Evolutionary conservation across 2,329 filamentous ascomycete species (phyloP).

Genomic region (Cladosporium sp.): DNA sequence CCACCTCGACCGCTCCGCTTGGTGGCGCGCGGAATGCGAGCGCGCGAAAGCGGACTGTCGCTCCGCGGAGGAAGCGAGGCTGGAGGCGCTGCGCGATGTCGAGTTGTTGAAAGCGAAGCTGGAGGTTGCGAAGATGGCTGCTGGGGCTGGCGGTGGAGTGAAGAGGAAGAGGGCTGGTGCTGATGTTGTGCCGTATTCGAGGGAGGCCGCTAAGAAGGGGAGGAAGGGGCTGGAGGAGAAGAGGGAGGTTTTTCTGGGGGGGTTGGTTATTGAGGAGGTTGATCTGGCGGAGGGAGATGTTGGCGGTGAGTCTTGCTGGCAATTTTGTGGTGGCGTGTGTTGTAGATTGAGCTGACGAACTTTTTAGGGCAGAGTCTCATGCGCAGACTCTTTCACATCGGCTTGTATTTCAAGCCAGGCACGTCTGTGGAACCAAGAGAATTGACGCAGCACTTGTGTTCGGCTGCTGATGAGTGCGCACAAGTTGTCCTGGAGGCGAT

Average conservation of each 20-base stretch:
- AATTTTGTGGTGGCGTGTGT: too few relatives aligned
- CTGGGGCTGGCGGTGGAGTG: slow-evolving; percentile 22
- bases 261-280: slow-evolving; percentile 8
- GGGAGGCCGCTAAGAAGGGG: slow-evolving; percentile 29
- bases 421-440: slow-evolving; percentile 24
- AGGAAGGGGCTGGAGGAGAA: slow-evolving; percentile 25
- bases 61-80: slow-evolving; percentile 26
- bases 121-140: slow-evolving; percentile 22
- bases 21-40: slow-evolving; percentile 40
- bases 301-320: slow-evolving; percentile 6
- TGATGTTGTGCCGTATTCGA: slow-evolving; percentile 30
- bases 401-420: slow-evolving; percentile 30
- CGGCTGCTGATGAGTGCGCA: neutral
- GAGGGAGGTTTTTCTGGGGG: slow-evolving; percentile 15
- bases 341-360: too few relatives aligned
- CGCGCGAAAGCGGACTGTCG: slow-evolving; percentile 26
- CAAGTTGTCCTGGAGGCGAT: neutral
- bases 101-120: slow-evolving; percentile 29
- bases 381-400: slow-evolving; percentile 33
- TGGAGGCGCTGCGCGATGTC: slow-evolving; percentile 31
- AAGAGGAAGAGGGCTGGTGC: slow-evolving; percentile 35
- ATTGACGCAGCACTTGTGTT: neutral
- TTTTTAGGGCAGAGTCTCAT: slow-evolving; percentile 30
- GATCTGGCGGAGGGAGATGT: slow-evolving; percentile 9
- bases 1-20: slow-evolving; percentile 45